Conservation (phyloP, 2,329 filamentous ascomycete species). For the Truncatella angustata region DNA sequence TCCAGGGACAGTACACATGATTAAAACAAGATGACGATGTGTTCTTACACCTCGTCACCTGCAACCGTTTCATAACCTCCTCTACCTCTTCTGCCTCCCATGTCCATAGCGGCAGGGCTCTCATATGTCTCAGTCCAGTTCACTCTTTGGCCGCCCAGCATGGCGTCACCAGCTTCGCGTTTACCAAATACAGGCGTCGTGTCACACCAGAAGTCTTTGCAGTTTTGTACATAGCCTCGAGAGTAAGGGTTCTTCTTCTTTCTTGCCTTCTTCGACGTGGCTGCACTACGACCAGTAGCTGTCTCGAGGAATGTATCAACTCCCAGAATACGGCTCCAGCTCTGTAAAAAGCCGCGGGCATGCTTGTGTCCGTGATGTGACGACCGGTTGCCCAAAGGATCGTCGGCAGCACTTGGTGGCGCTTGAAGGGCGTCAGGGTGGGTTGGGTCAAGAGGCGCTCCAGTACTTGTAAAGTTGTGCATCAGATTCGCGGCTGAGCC, state of each 20-base stretch:
- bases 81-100: slow-evolving; percentile 44
- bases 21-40: no score
- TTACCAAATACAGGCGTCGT: slow-evolving; percentile 76
- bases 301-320: slow-evolving; percentile 94
- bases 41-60: slow-evolving; percentile 45
- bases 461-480: slow-evolving; percentile 75
- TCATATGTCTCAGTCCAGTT: slow-evolving; percentile 93
- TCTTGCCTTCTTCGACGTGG: slow-evolving; percentile 48
- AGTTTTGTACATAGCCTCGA: slow-evolving; percentile 80
- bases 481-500: slow-evolving; percentile 54
- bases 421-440: slow-evolving; percentile 56
- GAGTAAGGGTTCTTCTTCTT: slow-evolving; percentile 79
- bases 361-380: slow-evolving; percentile 50
- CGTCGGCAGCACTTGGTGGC: slow-evolving; percentile 40
- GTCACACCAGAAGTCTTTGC: slow-evolving; percentile 95
- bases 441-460: slow-evolving; percentile 65
- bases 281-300: slow-evolving; percentile 77
- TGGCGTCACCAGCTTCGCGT: slow-evolving; percentile 69
- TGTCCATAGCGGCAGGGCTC: slow-evolving; percentile 67
- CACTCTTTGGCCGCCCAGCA: slow-evolving; percentile 74
- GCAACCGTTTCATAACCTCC: slow-evolving; percentile 64
- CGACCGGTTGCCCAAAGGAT: slow-evolving; percentile 35
- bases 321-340: slow-evolving; percentile 82
- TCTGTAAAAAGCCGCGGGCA: slow-evolving; percentile 66
- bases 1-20: no score